phyloP scores from a whole-genome alignment of 345 rosid genomes.

The Populus euphratica region DNA sequence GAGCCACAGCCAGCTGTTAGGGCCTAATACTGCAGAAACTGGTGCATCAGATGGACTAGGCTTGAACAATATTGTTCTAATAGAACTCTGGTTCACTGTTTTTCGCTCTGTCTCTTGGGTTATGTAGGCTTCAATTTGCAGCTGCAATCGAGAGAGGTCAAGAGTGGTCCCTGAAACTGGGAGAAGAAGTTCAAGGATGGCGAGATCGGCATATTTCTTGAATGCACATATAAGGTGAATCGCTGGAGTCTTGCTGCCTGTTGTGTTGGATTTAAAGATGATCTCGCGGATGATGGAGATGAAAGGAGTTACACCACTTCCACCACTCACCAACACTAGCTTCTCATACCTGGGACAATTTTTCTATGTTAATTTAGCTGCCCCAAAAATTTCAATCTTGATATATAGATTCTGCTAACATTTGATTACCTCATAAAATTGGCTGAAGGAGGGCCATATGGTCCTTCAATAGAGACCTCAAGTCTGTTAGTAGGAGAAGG shows the following conservation, averaged over 20 bases:
- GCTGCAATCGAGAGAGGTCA: slow-evolving; percentile 15
- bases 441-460: slow-evolving; percentile 19
- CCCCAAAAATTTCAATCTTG: not conserved
- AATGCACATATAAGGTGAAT: slow-evolving; percentile 22
- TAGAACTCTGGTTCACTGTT: not conserved
- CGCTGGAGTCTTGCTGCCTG: slow-evolving; percentile 1
- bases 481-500: slow-evolving; percentile 5
- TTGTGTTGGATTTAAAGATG: slow-evolving; percentile 7
- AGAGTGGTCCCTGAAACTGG: slow-evolving; percentile 10
- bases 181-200: slow-evolving; percentile 26
- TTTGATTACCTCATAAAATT: slow-evolving; percentile 10
- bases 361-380: too few species aligned
- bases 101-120: slow-evolving; percentile 11
- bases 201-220: slow-evolving; percentile 16
- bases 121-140: slow-evolving; percentile 26
- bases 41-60: slow-evolving; percentile 9
- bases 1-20: slow-evolving; percentile 26
- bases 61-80: slow-evolving; percentile 19
- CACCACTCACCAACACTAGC: slow-evolving; percentile 27
- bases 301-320: slow-evolving; percentile 33
- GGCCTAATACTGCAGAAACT: slow-evolving; percentile 19
- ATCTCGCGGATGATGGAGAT: slow-evolving; percentile 23
- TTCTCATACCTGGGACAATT: slow-evolving; percentile 16
- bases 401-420: not conserved
- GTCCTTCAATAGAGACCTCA: slow-evolving; percentile 29